Conservation (phyloP, 2,329 filamentous ascomycete genomes). For the Alternaria tenuissima region DNA sequence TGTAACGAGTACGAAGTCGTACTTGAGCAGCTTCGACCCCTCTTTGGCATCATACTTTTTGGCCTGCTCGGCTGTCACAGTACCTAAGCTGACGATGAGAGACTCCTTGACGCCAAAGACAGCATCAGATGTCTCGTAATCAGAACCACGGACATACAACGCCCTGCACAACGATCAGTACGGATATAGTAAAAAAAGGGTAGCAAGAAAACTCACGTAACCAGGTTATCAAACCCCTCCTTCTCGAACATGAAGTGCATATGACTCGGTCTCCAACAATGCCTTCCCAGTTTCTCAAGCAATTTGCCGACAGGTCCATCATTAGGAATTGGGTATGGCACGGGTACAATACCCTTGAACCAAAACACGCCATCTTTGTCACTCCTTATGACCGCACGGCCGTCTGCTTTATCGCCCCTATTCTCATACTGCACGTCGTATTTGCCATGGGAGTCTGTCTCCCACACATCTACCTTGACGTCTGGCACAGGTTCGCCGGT, state of each 20-base stretch:
- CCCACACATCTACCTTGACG: constrained; percentile 84
- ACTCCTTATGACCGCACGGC: constrained; percentile 73
- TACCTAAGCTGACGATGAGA: constrained; percentile 58
- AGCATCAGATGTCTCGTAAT: constrained; percentile 83
- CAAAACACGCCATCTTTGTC: constrained; percentile 79
- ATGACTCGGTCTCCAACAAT: constrained; percentile 50
- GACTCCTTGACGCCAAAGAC: constrained; percentile 89
- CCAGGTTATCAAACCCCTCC: constrained; percentile 69
- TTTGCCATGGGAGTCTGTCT: constrained; percentile 80
- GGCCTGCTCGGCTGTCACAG: constrained; percentile 38
- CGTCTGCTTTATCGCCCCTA: constrained; percentile 68
- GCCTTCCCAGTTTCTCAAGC: constrained; percentile 38
- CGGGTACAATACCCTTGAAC: constrained; percentile 85
- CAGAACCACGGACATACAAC: constrained; percentile 78
- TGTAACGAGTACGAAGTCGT: constrained; percentile 81
- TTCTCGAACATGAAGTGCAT: constrained; percentile 71
- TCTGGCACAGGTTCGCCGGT: constrained; percentile 67
- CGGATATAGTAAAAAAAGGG: not conserved
- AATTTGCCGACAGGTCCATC: constrained; percentile 73
- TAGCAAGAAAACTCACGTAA: constrained; percentile 70
- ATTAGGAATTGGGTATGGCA: constrained; percentile 84
- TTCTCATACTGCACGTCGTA: constrained; percentile 82
- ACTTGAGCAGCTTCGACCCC: constrained; percentile 69
- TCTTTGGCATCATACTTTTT: constrained; percentile 65
- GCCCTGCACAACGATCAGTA: constrained; percentile 59